Conservation (phyloP, 495 filamentous ascomycete genomes). For the Filosporella fistucella region DNA sequence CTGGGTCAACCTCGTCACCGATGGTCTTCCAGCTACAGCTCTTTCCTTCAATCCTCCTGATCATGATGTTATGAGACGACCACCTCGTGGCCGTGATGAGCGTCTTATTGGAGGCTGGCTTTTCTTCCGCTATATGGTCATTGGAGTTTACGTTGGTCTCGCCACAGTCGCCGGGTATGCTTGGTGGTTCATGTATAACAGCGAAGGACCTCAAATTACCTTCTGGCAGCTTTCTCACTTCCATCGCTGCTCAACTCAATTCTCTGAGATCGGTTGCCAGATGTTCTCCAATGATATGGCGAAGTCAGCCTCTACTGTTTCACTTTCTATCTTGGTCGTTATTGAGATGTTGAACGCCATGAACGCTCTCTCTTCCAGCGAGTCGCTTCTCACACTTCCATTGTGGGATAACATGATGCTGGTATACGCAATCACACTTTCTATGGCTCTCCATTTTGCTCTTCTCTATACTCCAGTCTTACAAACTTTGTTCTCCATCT, state of each 20-base stretch:
- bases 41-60: constrained; percentile 97
- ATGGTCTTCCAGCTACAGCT: constrained; percentile 94
- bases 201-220: constrained; percentile 84
- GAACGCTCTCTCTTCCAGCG: constrained; percentile 94
- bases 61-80: constrained; percentile 92
- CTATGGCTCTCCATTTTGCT: constrained; percentile 94
- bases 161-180: constrained; percentile 97
- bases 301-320: constrained; percentile 92
- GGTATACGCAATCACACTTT: constrained; percentile 87
- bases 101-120: constrained; percentile 89
- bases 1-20: constrained; percentile 99
- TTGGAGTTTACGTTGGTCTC: constrained; percentile 89
- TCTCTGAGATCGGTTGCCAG: constrained; percentile 87
- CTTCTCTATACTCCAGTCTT: constrained; percentile 91
- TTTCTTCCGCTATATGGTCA: constrained; percentile 96
- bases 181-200: constrained; percentile 99
- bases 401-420: constrained; percentile 97
- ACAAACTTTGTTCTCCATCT: constrained; percentile 84
- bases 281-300: constrained; percentile 92
- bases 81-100: constrained; percentile 88
- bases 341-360: constrained; percentile 99
- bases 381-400: constrained; percentile 88
- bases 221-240: constrained; percentile 93
- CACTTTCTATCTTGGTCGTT: constrained; percentile 84
- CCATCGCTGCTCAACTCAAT: constrained; percentile 83